A percentile compares a stretch with the other conserved stretches of the same genome.
phyloP scores from a whole-genome alignment of 495 filamentous ascomycete genomes.

The Annulohypoxylon bovei region DNA sequence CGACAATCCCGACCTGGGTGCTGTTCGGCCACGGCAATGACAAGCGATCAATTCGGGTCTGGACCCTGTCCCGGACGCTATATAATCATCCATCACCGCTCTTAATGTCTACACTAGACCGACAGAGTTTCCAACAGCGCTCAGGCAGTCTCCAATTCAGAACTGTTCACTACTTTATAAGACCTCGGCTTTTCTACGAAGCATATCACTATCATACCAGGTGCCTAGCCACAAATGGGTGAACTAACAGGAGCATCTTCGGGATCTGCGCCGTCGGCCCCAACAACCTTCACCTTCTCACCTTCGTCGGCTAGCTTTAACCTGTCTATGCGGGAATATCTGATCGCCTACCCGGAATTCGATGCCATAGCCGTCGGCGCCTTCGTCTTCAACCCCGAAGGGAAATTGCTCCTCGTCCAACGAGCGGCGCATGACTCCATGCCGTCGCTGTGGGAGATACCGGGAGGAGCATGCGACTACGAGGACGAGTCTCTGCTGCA shows the following conservation, averaged over 20 bases:
- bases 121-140: background rate
- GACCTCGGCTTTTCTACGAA: background rate
- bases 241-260: conserved; percentile 5
- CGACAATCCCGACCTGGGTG: conserved; percentile 3
- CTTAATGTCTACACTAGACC: conserved; percentile 3
- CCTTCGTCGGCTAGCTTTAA: conserved; percentile 39
- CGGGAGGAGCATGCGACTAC: conserved; percentile 62
- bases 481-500: conserved; percentile 62
- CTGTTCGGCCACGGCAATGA: conserved; percentile 2
- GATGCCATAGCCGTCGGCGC: conserved; percentile 47
- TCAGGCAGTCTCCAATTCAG: background rate
- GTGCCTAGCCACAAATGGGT: conserved; percentile 45
- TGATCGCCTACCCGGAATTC: conserved; percentile 37
- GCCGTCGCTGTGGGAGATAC: conserved; percentile 64
- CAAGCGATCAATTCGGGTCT: conserved; percentile 10
- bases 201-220: background rate
- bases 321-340: conserved; percentile 36
- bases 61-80: conserved; percentile 5
- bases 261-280: conserved; percentile 20
- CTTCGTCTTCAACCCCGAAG: conserved; percentile 49
- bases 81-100: conserved; percentile 8
- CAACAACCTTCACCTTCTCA: conserved; percentile 42
- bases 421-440: conserved; percentile 61
- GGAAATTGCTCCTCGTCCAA: conserved; percentile 60
- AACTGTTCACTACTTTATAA: background rate